These are phyloP conservation scores for Rhizopogon vulgaris DNA, from an alignment of 768 basidiomycete genomes.

Conservation along the genomic window DNA sequence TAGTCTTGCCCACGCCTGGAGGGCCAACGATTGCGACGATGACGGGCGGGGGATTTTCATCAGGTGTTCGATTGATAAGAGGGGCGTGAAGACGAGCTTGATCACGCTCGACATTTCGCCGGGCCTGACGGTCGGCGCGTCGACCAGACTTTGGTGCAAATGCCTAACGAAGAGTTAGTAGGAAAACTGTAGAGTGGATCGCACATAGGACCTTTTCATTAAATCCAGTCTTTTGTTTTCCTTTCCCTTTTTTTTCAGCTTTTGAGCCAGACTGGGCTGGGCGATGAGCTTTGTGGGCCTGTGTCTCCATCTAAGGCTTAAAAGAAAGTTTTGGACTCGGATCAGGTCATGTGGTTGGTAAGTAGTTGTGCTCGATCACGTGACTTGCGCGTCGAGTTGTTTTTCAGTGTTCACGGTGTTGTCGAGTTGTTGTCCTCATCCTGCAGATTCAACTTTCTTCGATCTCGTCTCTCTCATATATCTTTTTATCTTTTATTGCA, in stretches of 20 bases:
- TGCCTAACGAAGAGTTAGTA: constrained; percentile 45
- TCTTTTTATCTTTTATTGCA: constrained; percentile 7
- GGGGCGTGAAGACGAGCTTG: constrained; percentile 96
- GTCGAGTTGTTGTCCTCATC: constrained; percentile 14
- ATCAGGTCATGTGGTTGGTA: not conserved
- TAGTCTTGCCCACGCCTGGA: constrained; percentile 95
- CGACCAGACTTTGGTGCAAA: constrained; percentile 92
- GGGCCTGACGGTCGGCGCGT: constrained; percentile 80
- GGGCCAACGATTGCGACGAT: constrained; percentile 95
- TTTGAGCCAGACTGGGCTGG: constrained; percentile 67
- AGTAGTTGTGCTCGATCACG: constrained; percentile 14
- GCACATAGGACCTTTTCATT: constrained; percentile 73
- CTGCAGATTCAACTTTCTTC: constrained; percentile 4
- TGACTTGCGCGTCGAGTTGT: constrained; percentile 21
- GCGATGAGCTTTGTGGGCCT: constrained; percentile 79
- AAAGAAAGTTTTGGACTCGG: not conserved
- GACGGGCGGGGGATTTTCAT: constrained; percentile 87
- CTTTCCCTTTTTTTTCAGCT: constrained; percentile 72
- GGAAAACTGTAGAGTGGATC: not conserved
- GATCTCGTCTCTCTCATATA: constrained; percentile 5
- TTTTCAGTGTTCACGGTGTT: constrained; percentile 5
- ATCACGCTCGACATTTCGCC: constrained; percentile 87
- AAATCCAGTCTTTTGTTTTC: constrained; percentile 65
- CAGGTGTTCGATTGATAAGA: constrained; percentile 89
- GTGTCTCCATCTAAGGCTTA: constrained; percentile 53